Conservation (phyloP, 2,329 filamentous ascomycete genomes). For the Neopestalotiopsis sp. region DNA sequence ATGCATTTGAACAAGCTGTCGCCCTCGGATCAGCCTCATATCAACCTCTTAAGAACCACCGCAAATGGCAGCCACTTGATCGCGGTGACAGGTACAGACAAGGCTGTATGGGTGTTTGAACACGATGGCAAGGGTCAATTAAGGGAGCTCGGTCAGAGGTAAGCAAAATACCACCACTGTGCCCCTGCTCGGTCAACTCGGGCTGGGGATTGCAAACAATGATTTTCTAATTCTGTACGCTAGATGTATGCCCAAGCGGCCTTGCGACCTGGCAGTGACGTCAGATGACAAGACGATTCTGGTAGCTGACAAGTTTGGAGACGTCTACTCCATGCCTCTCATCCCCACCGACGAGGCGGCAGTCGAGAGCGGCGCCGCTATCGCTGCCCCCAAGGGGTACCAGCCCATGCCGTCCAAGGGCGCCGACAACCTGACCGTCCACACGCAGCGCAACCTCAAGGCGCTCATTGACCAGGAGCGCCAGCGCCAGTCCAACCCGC, state of each 20-base stretch:
- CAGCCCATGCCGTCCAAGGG: slow-evolving; percentile 44
- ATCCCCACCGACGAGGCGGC: slow-evolving; percentile 39
- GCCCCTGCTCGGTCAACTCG: not conserved
- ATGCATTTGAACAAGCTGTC: slow-evolving; percentile 26
- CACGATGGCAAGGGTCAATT: slow-evolving; percentile 66
- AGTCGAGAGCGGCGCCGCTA: slow-evolving; percentile 3
- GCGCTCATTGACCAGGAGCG: slow-evolving; percentile 64
- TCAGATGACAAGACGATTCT: slow-evolving; percentile 75
- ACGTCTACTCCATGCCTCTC: slow-evolving; percentile 88
- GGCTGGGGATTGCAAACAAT: not conserved
- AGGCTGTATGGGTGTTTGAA: slow-evolving; percentile 82
- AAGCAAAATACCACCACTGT: slow-evolving; percentile 34
- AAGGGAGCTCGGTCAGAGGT: slow-evolving; percentile 75
- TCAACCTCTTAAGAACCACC: slow-evolving; percentile 72
- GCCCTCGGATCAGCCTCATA: slow-evolving; percentile 59
- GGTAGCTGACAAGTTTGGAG: slow-evolving; percentile 93
- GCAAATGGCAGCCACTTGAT: slow-evolving; percentile 71
- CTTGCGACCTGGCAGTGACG: slow-evolving; percentile 75
- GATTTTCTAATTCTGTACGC: slow-evolving; percentile 9
- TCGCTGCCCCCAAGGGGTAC: slow-evolving; percentile 27
- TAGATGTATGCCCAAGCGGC: slow-evolving; percentile 87
- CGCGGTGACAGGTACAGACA: slow-evolving; percentile 88
- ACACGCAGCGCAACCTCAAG: slow-evolving; percentile 66
- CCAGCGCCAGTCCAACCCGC: slow-evolving; percentile 42
- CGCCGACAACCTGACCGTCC: slow-evolving; percentile 65